Percentiles rank a stretch among this genome's conserved stretches.
Conservation (phyloP, 805 yeast species). For the Yamadazyma takamatsuzukensis region DNA sequence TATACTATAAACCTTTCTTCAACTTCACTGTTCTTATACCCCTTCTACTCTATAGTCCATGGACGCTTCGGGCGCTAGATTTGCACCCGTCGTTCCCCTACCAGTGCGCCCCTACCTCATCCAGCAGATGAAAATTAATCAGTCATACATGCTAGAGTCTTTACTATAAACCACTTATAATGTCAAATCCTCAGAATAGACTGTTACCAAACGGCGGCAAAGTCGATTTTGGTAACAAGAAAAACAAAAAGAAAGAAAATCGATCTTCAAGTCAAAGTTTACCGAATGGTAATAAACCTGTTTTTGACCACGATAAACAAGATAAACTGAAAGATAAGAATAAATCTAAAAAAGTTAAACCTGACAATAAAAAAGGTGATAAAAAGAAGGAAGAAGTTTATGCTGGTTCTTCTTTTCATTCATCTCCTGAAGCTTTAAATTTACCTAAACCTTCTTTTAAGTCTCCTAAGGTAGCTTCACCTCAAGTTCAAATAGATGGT, state of each 20-base stretch:
- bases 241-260: slow-evolving; percentile 7
- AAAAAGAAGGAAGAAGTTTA: slow-evolving; percentile 30
- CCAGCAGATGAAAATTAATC: no score
- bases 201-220: slow-evolving; percentile 26
- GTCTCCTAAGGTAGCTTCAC: no score
- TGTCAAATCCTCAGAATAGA: no score
- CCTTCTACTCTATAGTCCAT: no score
- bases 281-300: slow-evolving; percentile 28
- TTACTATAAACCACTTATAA: no score
- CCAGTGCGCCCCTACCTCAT: no score
- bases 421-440: slow-evolving; percentile 53
- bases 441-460: slow-evolving; percentile 55
- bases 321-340: not conserved
- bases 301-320: slow-evolving; percentile 16
- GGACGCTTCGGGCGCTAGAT: no score
- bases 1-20: no score
- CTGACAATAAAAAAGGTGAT: slow-evolving; percentile 3
- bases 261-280: slow-evolving; percentile 8
- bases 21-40: no score
- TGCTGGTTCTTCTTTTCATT: slow-evolving; percentile 57
- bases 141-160: no score
- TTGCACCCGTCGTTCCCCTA: no score
- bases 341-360: slow-evolving; percentile 1
- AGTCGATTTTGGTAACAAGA: slow-evolving; percentile 25
- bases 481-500: no score